phyloP scores from a whole-genome alignment of 371 early-diverging fungal species.

The Smittium culicis region DNA sequence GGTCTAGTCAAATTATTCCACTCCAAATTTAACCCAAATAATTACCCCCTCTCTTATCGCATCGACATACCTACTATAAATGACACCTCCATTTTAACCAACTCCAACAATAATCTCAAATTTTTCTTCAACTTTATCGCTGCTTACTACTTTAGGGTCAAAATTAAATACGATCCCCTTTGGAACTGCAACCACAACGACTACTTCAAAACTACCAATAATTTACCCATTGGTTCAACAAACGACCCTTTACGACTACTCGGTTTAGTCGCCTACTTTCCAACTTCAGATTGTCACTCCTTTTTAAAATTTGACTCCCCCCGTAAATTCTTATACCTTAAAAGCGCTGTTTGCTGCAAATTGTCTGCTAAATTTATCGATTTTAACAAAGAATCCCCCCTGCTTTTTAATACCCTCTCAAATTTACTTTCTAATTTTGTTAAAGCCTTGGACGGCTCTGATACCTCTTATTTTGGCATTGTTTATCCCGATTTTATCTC shows the following conservation, averaged over 20 bases:
- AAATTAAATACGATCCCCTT: constrained; percentile 22
- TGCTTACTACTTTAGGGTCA: constrained; percentile 22
- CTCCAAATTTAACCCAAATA: neutral
- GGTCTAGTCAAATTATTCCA: neutral
- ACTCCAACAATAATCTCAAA: neutral
- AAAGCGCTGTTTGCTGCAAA: constrained; percentile 42
- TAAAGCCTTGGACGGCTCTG: neutral
- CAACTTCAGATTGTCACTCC: constrained; percentile 34
- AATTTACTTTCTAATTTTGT: neutral
- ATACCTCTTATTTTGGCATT: neutral
- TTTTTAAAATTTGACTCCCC: constrained; percentile 36
- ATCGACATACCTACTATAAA: neutral
- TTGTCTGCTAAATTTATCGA: constrained; percentile 42
- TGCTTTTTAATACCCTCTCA: neutral
- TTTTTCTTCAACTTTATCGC: neutral
- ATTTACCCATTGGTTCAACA: constrained; percentile 42
- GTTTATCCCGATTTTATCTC: neutral
- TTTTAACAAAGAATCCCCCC: constrained; percentile 34
- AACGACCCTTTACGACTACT: constrained; percentile 55
- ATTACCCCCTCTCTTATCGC: neutral
- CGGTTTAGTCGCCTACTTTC: constrained; percentile 46
- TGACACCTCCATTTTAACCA: neutral
- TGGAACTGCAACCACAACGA: constrained; percentile 21
- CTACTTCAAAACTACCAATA: constrained; percentile 20
- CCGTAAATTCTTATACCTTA: constrained; percentile 24